Evolutionary conservation across 441 rosid genomes (phyloP).

Genomic region (Aleurites moluccanus): DNA sequence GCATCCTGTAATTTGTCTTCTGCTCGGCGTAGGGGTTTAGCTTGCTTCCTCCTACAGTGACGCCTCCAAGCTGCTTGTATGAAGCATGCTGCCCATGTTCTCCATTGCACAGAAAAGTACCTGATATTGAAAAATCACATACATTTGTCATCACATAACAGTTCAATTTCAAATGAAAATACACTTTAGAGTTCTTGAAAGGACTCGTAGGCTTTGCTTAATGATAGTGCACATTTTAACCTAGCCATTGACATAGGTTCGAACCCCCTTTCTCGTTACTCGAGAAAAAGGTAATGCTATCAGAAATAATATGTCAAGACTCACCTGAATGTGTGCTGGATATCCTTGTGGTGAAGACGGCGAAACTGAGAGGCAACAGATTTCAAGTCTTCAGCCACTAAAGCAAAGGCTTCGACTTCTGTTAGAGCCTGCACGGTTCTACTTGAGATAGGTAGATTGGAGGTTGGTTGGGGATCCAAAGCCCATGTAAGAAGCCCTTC

Average conservation of each 20-base stretch:
- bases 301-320: neutral
- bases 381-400: constrained; percentile 72
- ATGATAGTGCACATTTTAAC: too few species aligned
- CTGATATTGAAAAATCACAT: constrained; percentile 30
- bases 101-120: constrained; percentile 65
- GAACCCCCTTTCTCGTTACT: too few species aligned
- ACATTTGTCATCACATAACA: too few species aligned
- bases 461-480: constrained; percentile 52
- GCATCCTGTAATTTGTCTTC: constrained; percentile 53
- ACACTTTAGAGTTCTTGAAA: neutral
- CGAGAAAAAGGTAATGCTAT: neutral
- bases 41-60: constrained; percentile 53
- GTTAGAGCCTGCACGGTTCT: constrained; percentile 60
- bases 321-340: constrained; percentile 54
- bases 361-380: constrained; percentile 61
- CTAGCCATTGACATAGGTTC: too few species aligned
- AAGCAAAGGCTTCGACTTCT: constrained; percentile 81
- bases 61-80: constrained; percentile 84
- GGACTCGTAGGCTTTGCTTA: too few species aligned
- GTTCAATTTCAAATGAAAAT: too few species aligned
- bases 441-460: constrained; percentile 68
- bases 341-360: constrained; percentile 50
- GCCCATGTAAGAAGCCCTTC: constrained; percentile 80
- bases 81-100: constrained; percentile 46
- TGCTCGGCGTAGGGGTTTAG: constrained; percentile 41